Conservation (phyloP, 23 red algal genomes). For the Gracilariopsis chorda region DNA sequence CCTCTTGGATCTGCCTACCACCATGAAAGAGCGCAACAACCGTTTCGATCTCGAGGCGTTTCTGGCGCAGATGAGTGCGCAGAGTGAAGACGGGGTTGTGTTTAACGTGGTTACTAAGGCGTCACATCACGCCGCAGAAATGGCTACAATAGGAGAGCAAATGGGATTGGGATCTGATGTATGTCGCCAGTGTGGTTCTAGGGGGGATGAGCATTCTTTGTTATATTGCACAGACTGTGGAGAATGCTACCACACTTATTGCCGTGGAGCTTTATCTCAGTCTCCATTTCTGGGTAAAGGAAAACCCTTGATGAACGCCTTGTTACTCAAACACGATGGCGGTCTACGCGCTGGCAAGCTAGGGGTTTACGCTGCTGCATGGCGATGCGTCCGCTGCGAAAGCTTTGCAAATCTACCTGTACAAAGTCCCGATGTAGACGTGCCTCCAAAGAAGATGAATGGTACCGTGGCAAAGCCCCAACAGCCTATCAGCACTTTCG, state of each 20-base stretch:
- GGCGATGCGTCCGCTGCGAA: constrained; percentile 23
- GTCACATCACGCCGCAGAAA: not conserved
- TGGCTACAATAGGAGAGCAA: not conserved
- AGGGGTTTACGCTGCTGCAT: not conserved
- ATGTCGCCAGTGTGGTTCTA: constrained; percentile 46
- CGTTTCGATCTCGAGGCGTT: not conserved
- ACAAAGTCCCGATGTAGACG: not conserved
- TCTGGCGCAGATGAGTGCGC: not conserved
- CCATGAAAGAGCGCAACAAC: not conserved
- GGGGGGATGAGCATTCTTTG: constrained; percentile 6
- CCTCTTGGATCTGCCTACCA: not conserved
- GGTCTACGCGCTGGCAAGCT: not conserved
- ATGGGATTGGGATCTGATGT: constrained; percentile 13
- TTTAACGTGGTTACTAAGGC: constrained; percentile 18
- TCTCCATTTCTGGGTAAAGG: not conserved
- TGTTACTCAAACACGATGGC: not conserved
- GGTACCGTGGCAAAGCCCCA: not conserved
- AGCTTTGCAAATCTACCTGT: not conserved
- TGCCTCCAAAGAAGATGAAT: not conserved
- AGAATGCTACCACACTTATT: constrained; percentile 41
- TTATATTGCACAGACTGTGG: constrained; percentile 48
- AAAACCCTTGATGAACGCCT: not conserved
- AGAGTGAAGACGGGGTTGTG: not conserved
- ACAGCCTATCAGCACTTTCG: not conserved
- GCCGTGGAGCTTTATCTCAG: not conserved